Evolutionary conservation across 1,139 yeast genomes (phyloP).

Genomic region (Saccharomyces pastorianus): DNA sequence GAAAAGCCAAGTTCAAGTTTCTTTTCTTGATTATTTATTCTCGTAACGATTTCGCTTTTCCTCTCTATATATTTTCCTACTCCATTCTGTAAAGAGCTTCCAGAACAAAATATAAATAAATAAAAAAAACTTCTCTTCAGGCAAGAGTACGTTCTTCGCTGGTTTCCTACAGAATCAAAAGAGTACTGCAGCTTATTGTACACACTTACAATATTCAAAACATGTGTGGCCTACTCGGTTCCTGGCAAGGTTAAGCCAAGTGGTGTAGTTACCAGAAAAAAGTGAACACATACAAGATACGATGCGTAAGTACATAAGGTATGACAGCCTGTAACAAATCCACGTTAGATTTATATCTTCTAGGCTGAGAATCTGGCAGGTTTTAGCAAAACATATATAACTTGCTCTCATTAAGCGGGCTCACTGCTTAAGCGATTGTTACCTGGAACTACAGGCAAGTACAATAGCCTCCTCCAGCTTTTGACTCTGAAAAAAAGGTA

Average conservation of each 20-base stretch:
- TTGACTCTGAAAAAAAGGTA: not conserved
- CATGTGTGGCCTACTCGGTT: not conserved
- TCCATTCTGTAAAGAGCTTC: not conserved
- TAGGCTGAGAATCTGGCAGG: not conserved
- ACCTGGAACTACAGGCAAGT: not conserved
- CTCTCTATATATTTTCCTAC: no score
- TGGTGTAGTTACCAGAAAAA: not conserved
- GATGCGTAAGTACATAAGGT: not conserved
- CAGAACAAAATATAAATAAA: not conserved
- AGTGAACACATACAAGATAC: not conserved
- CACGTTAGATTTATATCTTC: not conserved
- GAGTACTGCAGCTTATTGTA: not conserved
- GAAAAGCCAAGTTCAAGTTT: no score
- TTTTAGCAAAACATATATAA: not conserved
- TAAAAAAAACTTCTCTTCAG: no score
- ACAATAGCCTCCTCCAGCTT: not conserved
- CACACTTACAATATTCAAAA: no score
- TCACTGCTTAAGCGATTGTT: not conserved
- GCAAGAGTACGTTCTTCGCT: not conserved
- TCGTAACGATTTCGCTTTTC: not conserved
- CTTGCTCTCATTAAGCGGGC: not conserved
- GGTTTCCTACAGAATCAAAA: not conserved
- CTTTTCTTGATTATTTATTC: not conserved
- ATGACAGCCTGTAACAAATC: not conserved
- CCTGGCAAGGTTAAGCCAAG: not conserved